Evolutionary conservation across 495 filamentous ascomycete genomes (phyloP), one percentile per base, ranked within the genome.

Genomic region (Penicillium pancosmium): DNA sequence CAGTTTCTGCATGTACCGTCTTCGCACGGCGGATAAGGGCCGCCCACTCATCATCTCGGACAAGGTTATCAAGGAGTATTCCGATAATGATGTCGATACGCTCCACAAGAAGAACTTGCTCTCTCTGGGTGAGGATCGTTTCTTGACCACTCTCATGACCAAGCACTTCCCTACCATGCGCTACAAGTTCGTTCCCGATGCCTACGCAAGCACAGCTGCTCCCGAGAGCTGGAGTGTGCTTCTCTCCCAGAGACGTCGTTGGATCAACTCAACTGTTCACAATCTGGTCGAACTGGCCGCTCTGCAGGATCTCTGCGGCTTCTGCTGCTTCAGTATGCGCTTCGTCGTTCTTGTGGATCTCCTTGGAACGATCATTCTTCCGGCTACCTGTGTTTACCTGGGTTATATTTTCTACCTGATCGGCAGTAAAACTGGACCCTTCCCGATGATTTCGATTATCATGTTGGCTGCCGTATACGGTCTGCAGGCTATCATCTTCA

Each of bases 221-320:
- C 94, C 94, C 18, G 92, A 98, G 65, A 89, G 86, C 16, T 98
- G 92, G 92, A 87, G 85, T 65, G 90, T 98, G 41, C 78, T 98
- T 59, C 79, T 98, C 21, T 98, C 94, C 18, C 94, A 98, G 73
- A 83, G 94, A 73, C 91, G 94, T 75, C 86, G 94, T 54, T 98
- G 94, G 94, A 98, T 98, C 75, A 98, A 98, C 74, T 97, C 93
- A 2, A 98, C 94, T 21, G 85, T 98, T 52, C 94, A 98, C 81
- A 98, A 98, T 68, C 70, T 98, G 66, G 88, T 85, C 15, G 94
- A 98, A 74, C 76, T 98, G 66, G 88, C 96, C 60, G 85, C 86
- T 60, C 80, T 98, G 40, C 85, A 90, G 65, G 90, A 98, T 63
- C 86, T 98, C 70, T 98, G 94, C 68, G 94, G 94, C 54, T 98